Conservation (phyloP, 352 stramenopile species). For the Phytophthora foliorum region DNA sequence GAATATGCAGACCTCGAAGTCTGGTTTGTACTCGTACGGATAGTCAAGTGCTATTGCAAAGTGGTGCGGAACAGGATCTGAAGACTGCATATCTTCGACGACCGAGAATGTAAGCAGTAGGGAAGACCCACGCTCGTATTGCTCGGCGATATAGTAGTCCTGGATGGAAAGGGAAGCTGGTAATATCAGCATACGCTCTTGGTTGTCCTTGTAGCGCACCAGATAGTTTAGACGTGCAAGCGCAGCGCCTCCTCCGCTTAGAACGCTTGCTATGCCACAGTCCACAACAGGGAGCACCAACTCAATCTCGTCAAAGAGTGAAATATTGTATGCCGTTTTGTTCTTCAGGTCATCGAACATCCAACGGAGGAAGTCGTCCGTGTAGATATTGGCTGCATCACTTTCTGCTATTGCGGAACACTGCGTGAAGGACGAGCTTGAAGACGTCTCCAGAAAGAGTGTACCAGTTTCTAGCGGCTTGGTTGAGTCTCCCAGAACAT, state of each 20-base stretch:
- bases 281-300: constrained; percentile 41
- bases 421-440: constrained; percentile 25
- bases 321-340: constrained; percentile 50
- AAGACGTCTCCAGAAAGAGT: constrained; percentile 44
- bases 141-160: constrained; percentile 40
- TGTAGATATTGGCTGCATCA: constrained; percentile 42
- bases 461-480: constrained; percentile 34
- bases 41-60: constrained; percentile 41
- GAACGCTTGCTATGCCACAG: constrained; percentile 9
- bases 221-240: constrained; percentile 44
- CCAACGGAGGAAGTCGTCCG: constrained; percentile 35
- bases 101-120: constrained; percentile 33
- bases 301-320: constrained; percentile 37
- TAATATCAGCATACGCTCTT: constrained; percentile 35
- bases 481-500: constrained; percentile 39
- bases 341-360: constrained; percentile 39
- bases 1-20: constrained; percentile 37
- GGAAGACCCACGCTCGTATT: constrained; percentile 36
- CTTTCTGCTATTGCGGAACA: constrained; percentile 6
- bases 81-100: constrained; percentile 35
- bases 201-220: constrained; percentile 31
- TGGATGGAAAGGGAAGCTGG: constrained; percentile 37
- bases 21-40: constrained; percentile 41
- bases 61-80: constrained; percentile 28
- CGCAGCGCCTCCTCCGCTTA: constrained; percentile 17